These are phyloP conservation scores for Striga asiatica DNA, from an alignment of 257 asterid genomes.

Conservation along the genomic window DNA sequence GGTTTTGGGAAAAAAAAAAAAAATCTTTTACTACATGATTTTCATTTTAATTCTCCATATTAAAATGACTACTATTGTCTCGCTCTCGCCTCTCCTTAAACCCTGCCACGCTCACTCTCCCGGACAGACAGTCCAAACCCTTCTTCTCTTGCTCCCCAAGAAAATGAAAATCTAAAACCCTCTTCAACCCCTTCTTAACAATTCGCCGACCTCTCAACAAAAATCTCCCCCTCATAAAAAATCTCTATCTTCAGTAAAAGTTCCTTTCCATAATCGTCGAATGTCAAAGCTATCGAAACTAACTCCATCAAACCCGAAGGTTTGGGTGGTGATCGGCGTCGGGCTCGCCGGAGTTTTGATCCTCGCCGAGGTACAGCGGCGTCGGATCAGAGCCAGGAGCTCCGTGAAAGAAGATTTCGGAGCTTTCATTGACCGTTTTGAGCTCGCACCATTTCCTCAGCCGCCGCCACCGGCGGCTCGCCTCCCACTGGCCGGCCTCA, in stretches of 20 bases:
- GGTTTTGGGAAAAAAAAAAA: too few relatives aligned
- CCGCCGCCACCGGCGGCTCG: constrained; percentile 97
- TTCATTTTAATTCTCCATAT: too few relatives aligned
- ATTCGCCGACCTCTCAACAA: background rate
- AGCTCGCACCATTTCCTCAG: constrained; percentile 70
- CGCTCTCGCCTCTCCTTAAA: background rate
- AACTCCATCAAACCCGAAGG: constrained; percentile 51
- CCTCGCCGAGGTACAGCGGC: constrained; percentile 75
- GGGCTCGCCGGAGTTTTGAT: constrained; percentile 74
- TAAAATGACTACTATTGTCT: too few relatives aligned
- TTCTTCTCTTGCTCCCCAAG: background rate
- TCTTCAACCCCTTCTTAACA: background rate
- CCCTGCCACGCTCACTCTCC: background rate
- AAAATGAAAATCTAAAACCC: background rate
- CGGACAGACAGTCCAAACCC: background rate
- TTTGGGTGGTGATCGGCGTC: constrained; percentile 81
- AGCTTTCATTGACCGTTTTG: constrained; percentile 64
- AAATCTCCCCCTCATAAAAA: background rate
- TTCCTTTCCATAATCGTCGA: constrained; percentile 1
- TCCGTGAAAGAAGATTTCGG: constrained; percentile 60
- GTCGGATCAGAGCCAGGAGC: constrained; percentile 42
- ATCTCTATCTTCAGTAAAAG: too few relatives aligned
- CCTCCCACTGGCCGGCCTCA: constrained; percentile 57
- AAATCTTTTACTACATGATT: too few relatives aligned
- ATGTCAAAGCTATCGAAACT: constrained; percentile 59